Conservation (phyloP, 2,329 filamentous ascomycete genomes). For the Neoarthrinium moseri region DNA sequence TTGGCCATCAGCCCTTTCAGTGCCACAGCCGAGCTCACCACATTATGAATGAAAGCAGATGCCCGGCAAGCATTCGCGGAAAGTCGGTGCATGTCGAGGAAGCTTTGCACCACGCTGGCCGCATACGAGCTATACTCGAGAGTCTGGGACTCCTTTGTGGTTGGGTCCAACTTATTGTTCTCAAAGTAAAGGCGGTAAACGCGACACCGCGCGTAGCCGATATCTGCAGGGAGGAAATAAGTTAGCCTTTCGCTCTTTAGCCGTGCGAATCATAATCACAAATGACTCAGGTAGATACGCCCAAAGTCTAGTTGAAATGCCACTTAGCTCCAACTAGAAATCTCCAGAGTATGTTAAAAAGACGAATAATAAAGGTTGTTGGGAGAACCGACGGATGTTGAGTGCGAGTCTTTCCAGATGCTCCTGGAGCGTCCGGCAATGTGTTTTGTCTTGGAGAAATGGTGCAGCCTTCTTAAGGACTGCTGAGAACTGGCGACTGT, state of each 20-base stretch:
- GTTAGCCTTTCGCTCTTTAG: too few species aligned
- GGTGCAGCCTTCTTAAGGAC: not conserved
- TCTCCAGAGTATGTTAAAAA: too few species aligned
- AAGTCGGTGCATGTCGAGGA: constrained; percentile 4
- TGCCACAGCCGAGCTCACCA: constrained; percentile 5
- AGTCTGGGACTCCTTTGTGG: not conserved
- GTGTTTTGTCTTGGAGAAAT: constrained; percentile 1
- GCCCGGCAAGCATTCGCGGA: constrained; percentile 1
- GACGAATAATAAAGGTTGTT: too few species aligned
- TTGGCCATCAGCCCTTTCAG: constrained; percentile 1
- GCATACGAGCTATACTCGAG: constrained; percentile 3
- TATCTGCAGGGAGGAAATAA: too few species aligned
- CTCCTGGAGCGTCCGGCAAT: not conserved
- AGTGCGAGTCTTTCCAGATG: constrained; percentile 1
- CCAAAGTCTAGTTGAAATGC: too few species aligned
- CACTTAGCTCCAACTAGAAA: too few species aligned
- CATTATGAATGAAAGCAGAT: constrained; percentile 4
- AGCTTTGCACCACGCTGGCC: constrained; percentile 3
- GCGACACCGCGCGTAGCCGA: constrained; percentile 1
- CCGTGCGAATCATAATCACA: too few species aligned
- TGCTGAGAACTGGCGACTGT: not conserved
- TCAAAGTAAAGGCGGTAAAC: constrained; percentile 3
- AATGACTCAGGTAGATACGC: too few species aligned
- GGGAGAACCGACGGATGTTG: too few species aligned
- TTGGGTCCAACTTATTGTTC: not conserved